Evolutionary conservation across 2,329 filamentous ascomycete species (phyloP).

Genomic region (Aureobasidium lini): DNA sequence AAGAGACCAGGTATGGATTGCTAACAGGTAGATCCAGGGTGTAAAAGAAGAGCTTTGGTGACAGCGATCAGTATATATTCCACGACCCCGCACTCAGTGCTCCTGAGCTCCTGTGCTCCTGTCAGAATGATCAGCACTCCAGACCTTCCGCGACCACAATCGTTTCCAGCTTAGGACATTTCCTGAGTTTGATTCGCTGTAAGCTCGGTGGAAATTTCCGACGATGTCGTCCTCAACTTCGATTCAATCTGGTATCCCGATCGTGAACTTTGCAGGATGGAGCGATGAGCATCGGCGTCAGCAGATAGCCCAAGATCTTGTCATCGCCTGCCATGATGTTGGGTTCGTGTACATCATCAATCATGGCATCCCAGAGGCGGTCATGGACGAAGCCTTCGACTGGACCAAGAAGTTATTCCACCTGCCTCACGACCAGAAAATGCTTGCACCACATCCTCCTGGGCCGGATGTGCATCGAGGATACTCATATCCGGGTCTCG

Average conservation of each 20-base stretch:
- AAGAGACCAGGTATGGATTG: too few relatives aligned
- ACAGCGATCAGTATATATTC: too few relatives aligned
- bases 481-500: slow-evolving; percentile 31
- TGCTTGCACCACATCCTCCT: slow-evolving; percentile 33
- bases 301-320: slow-evolving; percentile 27
- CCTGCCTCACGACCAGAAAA: slow-evolving; percentile 29
- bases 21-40: too few relatives aligned
- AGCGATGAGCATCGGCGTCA: slow-evolving; percentile 3
- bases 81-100: too few relatives aligned
- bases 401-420: slow-evolving; percentile 32
- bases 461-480: slow-evolving; percentile 33
- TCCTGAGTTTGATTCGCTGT: too few relatives aligned
- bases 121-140: too few relatives aligned
- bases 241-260: slow-evolving; percentile 13
- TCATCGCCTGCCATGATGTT: slow-evolving; percentile 30
- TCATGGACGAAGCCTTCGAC: slow-evolving; percentile 23
- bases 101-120: too few relatives aligned
- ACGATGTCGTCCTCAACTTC: too few relatives aligned
- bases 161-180: too few relatives aligned
- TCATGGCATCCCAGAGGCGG: slow-evolving; percentile 28
- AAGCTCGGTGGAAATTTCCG: too few relatives aligned
- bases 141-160: too few relatives aligned
- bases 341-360: slow-evolving; percentile 38
- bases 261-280: slow-evolving; percentile 20
- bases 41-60: too few relatives aligned